phyloP scores from a whole-genome alignment of 495 filamentous ascomycete species.

The Penicillium antarcticum region DNA sequence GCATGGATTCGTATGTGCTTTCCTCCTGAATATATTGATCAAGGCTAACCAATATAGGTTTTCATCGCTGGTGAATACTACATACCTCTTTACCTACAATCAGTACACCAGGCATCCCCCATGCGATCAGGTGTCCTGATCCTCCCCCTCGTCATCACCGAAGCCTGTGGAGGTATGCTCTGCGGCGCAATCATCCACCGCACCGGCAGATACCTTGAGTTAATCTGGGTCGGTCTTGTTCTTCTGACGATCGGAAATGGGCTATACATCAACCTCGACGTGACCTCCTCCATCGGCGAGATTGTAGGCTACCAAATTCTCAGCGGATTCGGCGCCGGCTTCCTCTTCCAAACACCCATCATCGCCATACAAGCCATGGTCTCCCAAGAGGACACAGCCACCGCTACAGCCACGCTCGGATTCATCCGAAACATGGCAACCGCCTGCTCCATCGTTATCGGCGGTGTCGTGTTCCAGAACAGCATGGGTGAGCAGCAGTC shows the following conservation, averaged over 20 bases:
- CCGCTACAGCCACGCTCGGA: constrained; percentile 71
- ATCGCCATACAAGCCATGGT: constrained; percentile 76
- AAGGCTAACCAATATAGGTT: constrained; percentile 22
- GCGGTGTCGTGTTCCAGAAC: constrained; percentile 74
- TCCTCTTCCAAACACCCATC: constrained; percentile 59
- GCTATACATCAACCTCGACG: constrained; percentile 46
- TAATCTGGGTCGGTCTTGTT: constrained; percentile 48
- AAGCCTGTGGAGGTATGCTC: constrained; percentile 46
- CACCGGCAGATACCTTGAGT: constrained; percentile 57
- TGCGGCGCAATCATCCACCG: constrained; percentile 54
- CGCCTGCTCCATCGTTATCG: constrained; percentile 70
- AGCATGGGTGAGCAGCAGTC: constrained; percentile 46
- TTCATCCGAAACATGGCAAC: constrained; percentile 74
- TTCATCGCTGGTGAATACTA: constrained; percentile 56
- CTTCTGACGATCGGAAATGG: constrained; percentile 51
- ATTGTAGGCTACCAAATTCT: constrained; percentile 59
- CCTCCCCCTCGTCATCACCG: constrained; percentile 49
- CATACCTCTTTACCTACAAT: constrained; percentile 57
- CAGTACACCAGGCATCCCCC: constrained; percentile 46
- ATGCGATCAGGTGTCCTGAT: constrained; percentile 51
- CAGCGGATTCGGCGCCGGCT: constrained; percentile 51
- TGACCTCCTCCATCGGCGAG: constrained; percentile 34
- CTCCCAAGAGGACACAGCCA: constrained; percentile 65
- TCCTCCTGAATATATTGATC: not conserved
- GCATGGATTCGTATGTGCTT: constrained; percentile 48